Percentiles rank a stretch among this genome's conserved stretches.
These are phyloP conservation scores for Bigelowiella natans DNA, from an alignment of 78 protist species.

Conservation along the genomic window DNA sequence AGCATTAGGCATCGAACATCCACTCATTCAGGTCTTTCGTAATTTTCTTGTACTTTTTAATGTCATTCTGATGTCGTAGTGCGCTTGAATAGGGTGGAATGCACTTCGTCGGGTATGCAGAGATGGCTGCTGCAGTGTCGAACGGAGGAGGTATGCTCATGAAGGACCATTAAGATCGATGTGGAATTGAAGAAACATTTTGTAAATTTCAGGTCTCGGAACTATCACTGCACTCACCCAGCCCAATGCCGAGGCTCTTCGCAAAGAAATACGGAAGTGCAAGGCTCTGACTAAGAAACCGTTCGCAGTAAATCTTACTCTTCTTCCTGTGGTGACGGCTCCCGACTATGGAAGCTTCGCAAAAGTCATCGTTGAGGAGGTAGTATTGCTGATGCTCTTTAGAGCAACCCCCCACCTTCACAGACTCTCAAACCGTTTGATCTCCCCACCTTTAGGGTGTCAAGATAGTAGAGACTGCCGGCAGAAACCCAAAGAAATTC, in stretches of 20 bases:
- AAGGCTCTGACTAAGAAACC: constrained; percentile 28
- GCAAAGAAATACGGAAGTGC: constrained; percentile 29
- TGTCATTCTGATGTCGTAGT: background rate
- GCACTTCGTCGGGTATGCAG: constrained; percentile 42
- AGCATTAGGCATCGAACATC: constrained; percentile 37
- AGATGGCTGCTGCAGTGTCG: constrained; percentile 48
- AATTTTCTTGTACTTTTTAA: background rate
- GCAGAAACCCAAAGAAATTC: constrained; percentile 26
- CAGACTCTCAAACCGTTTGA: no score
- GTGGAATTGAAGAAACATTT: no score
- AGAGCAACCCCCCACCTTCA: no score
- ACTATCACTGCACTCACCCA: constrained; percentile 44
- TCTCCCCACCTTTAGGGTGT: background rate
- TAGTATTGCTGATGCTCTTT: no score
- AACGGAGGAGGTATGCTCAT: constrained; percentile 45
- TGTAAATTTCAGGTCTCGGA: constrained; percentile 28
- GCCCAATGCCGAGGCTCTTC: constrained; percentile 30
- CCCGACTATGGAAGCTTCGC: constrained; percentile 35
- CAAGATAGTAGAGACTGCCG: constrained; percentile 51
- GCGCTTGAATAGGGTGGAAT: constrained; percentile 1
- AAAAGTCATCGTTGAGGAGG: constrained; percentile 40
- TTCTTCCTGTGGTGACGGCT: constrained; percentile 29
- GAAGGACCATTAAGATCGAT: no score
- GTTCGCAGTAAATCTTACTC: constrained; percentile 49
- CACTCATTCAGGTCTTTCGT: constrained; percentile 17